Evolutionary conservation across 2,329 filamentous ascomycete genomes (phyloP).

Genomic region (Sclerotinia spermophila): DNA sequence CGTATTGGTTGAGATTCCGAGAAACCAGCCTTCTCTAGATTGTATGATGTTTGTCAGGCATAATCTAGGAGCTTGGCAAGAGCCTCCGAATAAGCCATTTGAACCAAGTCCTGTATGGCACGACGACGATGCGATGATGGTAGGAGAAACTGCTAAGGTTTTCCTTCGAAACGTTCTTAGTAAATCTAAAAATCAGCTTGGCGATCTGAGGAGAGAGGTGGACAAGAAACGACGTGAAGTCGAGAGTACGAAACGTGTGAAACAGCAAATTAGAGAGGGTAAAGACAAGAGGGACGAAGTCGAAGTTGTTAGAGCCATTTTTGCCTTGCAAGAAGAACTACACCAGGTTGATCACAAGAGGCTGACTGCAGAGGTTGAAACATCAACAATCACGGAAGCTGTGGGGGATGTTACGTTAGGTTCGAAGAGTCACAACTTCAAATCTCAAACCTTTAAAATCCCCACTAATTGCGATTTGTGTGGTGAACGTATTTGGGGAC

Average conservation of each 20-base stretch:
- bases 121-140: slow-evolving; percentile 82
- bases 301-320: slow-evolving; percentile 76
- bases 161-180: slow-evolving; percentile 88
- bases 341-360: slow-evolving; percentile 81
- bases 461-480: slow-evolving; percentile 98
- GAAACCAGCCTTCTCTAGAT: slow-evolving; percentile 85
- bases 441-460: slow-evolving; percentile 98
- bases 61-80: slow-evolving; percentile 78
- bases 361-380: slow-evolving; percentile 87
- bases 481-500: slow-evolving; percentile 92
- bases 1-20: slow-evolving; percentile 74
- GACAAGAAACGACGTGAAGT: slow-evolving; percentile 86
- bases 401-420: slow-evolving; percentile 92
- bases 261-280: slow-evolving; percentile 74
- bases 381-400: slow-evolving; percentile 82
- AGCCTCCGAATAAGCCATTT: slow-evolving; percentile 80
- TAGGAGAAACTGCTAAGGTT: slow-evolving; percentile 81
- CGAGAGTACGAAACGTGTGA: slow-evolving; percentile 68
- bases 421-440: slow-evolving; percentile 95
- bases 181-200: slow-evolving; percentile 83
- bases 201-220: slow-evolving; percentile 75
- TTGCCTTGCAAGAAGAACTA: slow-evolving; percentile 77
- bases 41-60: slow-evolving; percentile 98
- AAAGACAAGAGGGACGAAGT: slow-evolving; percentile 88
- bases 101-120: slow-evolving; percentile 97